phyloP scores from a whole-genome alignment of 495 filamentous ascomycete genomes.

The Aspergillus ellipticus region DNA sequence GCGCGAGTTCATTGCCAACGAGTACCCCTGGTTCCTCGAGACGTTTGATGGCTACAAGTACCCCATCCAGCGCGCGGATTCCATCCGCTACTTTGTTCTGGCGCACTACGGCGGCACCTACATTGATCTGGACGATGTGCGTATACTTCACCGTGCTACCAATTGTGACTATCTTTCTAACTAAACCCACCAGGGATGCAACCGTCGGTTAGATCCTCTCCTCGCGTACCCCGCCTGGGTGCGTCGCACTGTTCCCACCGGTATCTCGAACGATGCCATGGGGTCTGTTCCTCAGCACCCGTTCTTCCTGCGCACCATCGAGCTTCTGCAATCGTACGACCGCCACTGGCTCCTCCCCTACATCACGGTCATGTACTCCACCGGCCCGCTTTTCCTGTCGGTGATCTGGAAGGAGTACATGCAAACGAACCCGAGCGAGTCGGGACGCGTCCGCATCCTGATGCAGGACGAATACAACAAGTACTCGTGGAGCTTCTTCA shows the following conservation, averaged over 20 bases:
- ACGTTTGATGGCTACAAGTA: constrained; percentile 79
- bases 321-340: constrained; percentile 65
- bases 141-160: constrained; percentile 20
- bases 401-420: constrained; percentile 83
- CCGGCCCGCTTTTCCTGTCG: constrained; percentile 79
- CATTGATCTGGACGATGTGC: constrained; percentile 82
- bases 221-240: constrained; percentile 80
- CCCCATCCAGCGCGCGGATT: constrained; percentile 81
- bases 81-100: constrained; percentile 86
- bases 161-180: constrained; percentile 10
- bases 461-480: constrained; percentile 68
- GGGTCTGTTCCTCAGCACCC: constrained; percentile 75
- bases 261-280: constrained; percentile 89
- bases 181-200: constrained; percentile 61
- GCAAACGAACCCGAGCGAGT: constrained; percentile 34
- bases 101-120: constrained; percentile 82
- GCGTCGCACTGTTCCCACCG: constrained; percentile 73
- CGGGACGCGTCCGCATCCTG: constrained; percentile 49
- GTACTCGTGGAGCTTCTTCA: constrained; percentile 74
- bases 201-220: constrained; percentile 74
- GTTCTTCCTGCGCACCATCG: constrained; percentile 74
- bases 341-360: constrained; percentile 78
- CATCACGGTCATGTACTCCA: constrained; percentile 84
- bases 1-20: constrained; percentile 67
- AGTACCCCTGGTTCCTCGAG: constrained; percentile 84